These are phyloP conservation scores for Pleurotus sapidus DNA, from an alignment of 768 basidiomycete genomes.

Conservation along the genomic window DNA sequence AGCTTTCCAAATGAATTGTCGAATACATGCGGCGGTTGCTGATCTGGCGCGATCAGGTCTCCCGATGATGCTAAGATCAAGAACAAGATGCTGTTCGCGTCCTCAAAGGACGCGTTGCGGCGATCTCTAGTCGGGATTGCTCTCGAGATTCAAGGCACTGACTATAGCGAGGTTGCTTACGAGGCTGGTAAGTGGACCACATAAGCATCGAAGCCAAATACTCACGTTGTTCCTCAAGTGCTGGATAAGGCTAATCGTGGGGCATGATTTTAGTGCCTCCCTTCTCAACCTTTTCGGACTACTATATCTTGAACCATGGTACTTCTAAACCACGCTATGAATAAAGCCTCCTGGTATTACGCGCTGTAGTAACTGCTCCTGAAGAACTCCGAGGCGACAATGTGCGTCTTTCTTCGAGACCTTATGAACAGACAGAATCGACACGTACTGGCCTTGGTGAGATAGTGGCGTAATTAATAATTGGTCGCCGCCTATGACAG, in stretches of 20 bases:
- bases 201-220: background rate
- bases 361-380: too few species aligned
- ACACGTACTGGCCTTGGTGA: too few species aligned
- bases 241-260: slow-evolving; percentile 30
- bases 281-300: slow-evolving; percentile 1
- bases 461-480: too few species aligned
- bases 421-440: too few species aligned
- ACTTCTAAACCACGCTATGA: too few species aligned
- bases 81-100: slow-evolving; percentile 91
- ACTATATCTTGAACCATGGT: background rate
- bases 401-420: too few species aligned
- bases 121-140: slow-evolving; percentile 72
- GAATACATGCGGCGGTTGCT: background rate
- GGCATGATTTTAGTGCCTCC: slow-evolving; percentile 13
- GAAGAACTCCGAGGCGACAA: too few species aligned
- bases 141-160: slow-evolving; percentile 85
- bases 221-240: slow-evolving; percentile 16
- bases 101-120: slow-evolving; percentile 80
- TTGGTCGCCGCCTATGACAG: too few species aligned
- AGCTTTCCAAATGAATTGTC: background rate
- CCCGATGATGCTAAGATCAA: slow-evolving; percentile 85
- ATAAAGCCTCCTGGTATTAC: too few species aligned
- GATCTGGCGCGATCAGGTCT: slow-evolving; percentile 54
- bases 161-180: slow-evolving; percentile 66
- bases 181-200: slow-evolving; percentile 54